phyloP scores from a whole-genome alignment of 177 flowering plant genomes.

The Tripterygium wilfordii region DNA sequence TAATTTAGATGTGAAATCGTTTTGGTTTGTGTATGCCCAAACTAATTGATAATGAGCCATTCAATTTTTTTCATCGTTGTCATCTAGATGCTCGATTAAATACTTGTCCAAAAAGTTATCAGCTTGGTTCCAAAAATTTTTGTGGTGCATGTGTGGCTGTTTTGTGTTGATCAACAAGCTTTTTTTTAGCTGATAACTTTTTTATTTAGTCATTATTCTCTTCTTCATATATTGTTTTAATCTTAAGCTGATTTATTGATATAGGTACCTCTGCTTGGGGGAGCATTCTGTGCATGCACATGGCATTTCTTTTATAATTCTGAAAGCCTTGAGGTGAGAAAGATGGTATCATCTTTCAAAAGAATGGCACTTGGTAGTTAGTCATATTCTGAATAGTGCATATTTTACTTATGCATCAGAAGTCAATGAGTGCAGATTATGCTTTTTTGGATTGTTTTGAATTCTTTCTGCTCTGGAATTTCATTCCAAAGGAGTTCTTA shows the following conservation, averaged over 20 bases:
- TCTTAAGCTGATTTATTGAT: slow-evolving; percentile 2
- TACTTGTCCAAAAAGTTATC: too few relatives aligned
- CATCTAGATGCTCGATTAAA: too few relatives aligned
- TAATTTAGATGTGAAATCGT: too few relatives aligned
- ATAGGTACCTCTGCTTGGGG: slow-evolving; percentile 93
- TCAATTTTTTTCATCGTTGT: too few relatives aligned
- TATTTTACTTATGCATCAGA: neutral
- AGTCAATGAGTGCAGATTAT: neutral
- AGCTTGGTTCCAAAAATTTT: too few relatives aligned
- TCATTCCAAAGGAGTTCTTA: neutral
- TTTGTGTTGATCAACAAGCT: neutral
- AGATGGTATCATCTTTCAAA: neutral
- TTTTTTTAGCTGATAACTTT: too few relatives aligned
- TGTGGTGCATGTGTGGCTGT: neutral
- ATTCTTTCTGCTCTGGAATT: neutral
- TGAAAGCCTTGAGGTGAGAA: slow-evolving; percentile 83
- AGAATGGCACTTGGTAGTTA: neutral
- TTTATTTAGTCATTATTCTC: too few relatives aligned
- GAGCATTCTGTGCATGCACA: slow-evolving; percentile 96
- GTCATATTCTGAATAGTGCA: neutral
- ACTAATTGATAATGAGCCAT: too few relatives aligned
- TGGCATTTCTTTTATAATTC: slow-evolving; percentile 99
- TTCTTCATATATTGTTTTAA: too few relatives aligned
- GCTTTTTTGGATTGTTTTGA: neutral
- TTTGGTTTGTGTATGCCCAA: too few relatives aligned